Conservation (phyloP, 106 monocot genomes). For the Phalaenopsis aphrodite region DNA sequence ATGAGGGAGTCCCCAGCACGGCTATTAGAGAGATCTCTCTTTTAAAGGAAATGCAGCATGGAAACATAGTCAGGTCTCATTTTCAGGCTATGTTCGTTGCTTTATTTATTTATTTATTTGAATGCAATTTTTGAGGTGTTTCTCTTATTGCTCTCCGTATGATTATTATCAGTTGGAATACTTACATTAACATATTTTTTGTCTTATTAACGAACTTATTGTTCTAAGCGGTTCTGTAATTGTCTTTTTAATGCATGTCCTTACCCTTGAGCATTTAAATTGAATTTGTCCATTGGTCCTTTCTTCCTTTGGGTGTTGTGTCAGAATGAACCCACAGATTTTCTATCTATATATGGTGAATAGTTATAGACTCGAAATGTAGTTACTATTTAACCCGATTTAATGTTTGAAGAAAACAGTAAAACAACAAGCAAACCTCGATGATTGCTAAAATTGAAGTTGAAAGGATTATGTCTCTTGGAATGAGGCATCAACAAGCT, state of each 20-base stretch:
- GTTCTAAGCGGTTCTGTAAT: neutral
- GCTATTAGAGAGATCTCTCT: slow-evolving; percentile 76
- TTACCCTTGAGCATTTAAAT: neutral
- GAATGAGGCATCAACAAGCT: neutral
- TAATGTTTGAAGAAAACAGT: neutral
- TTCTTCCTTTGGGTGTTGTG: neutral
- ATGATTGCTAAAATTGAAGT: neutral
- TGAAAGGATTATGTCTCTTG: neutral
- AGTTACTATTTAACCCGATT: neutral
- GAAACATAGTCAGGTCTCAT: slow-evolving; percentile 49
- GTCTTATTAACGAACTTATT: neutral
- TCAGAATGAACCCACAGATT: neutral
- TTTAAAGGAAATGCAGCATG: slow-evolving; percentile 70
- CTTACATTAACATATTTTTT: neutral
- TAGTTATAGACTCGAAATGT: neutral
- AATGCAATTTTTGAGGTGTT: neutral
- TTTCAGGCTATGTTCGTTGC: neutral
- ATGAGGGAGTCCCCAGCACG: slow-evolving; percentile 72
- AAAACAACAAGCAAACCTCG: neutral
- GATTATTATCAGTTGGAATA: neutral
- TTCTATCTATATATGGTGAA: neutral
- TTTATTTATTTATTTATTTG: neutral
- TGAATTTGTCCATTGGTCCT: neutral
- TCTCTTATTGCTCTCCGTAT: neutral
- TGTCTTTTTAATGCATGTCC: neutral